Conservation (phyloP, 2,329 filamentous ascomycete genomes). For the Amphichorda felina region DNA sequence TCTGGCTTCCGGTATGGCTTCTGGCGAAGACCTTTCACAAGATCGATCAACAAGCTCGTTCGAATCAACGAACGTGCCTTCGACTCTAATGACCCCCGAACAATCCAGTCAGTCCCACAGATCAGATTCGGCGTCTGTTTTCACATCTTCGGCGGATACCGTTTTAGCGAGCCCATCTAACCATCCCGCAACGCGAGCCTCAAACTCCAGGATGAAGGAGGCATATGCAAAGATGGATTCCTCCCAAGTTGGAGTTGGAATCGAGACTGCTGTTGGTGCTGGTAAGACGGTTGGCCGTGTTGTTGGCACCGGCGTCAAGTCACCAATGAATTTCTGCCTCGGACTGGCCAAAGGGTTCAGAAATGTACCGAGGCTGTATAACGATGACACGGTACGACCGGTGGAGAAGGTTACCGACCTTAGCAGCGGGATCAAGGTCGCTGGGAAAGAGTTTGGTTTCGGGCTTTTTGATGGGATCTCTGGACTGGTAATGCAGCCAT, state of each 20-base stretch:
- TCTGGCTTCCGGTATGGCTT: neutral
- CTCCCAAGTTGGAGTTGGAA: slow-evolving; percentile 12
- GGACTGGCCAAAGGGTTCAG: slow-evolving; percentile 78
- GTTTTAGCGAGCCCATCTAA: slow-evolving; percentile 1
- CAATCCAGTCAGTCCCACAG: no score
- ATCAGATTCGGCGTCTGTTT: neutral
- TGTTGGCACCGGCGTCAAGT: slow-evolving; percentile 62
- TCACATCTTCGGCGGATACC: slow-evolving; percentile 1
- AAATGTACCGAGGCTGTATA: slow-evolving; percentile 76
- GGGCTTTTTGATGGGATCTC: slow-evolving; percentile 75
- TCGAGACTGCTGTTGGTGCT: slow-evolving; percentile 53
- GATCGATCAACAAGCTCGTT: no score
- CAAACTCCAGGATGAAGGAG: slow-evolving; percentile 4
- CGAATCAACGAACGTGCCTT: no score
- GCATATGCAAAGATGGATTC: slow-evolving; percentile 7
- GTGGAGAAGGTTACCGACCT: slow-evolving; percentile 69
- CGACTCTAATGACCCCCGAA: no score
- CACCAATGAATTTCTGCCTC: slow-evolving; percentile 75
- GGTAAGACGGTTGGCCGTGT: slow-evolving; percentile 60
- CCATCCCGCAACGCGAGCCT: neutral
- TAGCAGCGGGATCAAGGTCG: slow-evolving; percentile 63
- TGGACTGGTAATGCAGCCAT: slow-evolving; percentile 68
- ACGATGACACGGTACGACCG: slow-evolving; percentile 71
- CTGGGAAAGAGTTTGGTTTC: slow-evolving; percentile 65
- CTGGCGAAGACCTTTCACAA: neutral